Evolutionary conservation across 1,284 basidiomycete genomes (phyloP).

Genomic region (Leccinum angustisporum): DNA sequence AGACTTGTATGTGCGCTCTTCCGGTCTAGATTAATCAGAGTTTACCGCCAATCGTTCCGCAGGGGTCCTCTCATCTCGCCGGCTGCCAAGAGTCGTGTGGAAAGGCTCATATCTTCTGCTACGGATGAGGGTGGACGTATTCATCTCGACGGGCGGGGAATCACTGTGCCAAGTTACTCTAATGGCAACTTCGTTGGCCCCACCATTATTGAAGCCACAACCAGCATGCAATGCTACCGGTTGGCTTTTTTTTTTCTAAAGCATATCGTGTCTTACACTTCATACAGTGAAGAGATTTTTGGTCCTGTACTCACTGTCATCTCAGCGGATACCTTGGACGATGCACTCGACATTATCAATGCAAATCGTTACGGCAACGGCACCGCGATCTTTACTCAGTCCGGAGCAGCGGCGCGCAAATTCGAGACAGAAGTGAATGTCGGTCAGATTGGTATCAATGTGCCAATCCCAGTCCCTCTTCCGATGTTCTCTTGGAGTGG

Average conservation of each 20-base stretch:
- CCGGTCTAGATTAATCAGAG: neutral
- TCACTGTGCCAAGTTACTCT: constrained; percentile 74
- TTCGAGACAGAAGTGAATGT: constrained; percentile 90
- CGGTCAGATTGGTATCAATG: constrained; percentile 91
- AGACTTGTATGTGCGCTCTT: constrained; percentile 69
- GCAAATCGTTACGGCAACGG: constrained; percentile 91
- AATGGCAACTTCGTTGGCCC: constrained; percentile 96
- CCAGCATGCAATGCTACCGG: constrained; percentile 88
- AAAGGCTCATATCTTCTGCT: constrained; percentile 77
- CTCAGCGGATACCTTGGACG: constrained; percentile 84
- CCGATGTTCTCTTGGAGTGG: constrained; percentile 95
- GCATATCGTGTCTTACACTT: constrained; percentile 3
- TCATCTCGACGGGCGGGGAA: constrained; percentile 81
- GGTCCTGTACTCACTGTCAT: constrained; percentile 88
- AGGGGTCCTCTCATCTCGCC: constrained; percentile 96
- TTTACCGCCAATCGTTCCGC: constrained; percentile 9
- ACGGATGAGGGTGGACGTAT: constrained; percentile 87
- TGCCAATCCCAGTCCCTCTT: constrained; percentile 87
- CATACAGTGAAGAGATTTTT: constrained; percentile 86
- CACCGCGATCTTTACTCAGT: constrained; percentile 96
- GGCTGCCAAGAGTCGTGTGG: constrained; percentile 78
- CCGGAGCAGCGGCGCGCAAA: constrained; percentile 92
- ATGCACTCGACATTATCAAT: constrained; percentile 90
- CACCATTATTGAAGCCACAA: constrained; percentile 82
- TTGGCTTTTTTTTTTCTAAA: constrained; percentile 37